Percentiles rank a stretch among this genome's conserved stretches.
Evolutionary conservation across 768 basidiomycete species (phyloP).

Genomic region (Royoungia palumana): DNA sequence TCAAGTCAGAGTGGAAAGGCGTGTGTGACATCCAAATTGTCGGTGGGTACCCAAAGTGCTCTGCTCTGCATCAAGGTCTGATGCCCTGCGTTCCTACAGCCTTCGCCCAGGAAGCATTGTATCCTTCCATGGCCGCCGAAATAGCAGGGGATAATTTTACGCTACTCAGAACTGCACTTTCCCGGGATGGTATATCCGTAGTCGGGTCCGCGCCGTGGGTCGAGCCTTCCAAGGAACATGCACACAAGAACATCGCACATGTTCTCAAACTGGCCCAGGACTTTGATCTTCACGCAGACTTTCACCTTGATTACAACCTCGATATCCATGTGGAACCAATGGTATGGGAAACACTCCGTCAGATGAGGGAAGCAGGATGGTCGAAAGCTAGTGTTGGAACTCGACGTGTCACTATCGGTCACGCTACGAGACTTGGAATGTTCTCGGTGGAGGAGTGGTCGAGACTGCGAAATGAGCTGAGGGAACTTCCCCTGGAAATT

Average conservation of each 20-base stretch:
- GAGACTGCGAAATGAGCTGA: constrained; percentile 34
- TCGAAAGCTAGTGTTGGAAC: constrained; percentile 27
- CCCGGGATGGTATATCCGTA: constrained; percentile 41
- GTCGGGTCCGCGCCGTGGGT: constrained; percentile 67
- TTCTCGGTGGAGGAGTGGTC: constrained; percentile 47
- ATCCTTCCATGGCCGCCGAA: constrained; percentile 32
- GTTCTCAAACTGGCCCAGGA: constrained; percentile 46
- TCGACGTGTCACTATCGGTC: constrained; percentile 50
- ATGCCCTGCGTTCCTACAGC: constrained; percentile 31
- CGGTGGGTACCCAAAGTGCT: constrained; percentile 33
- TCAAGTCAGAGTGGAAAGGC: constrained; percentile 43
- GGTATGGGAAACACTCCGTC: constrained; percentile 50
- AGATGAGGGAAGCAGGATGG: constrained; percentile 33
- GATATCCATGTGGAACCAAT: constrained; percentile 49
- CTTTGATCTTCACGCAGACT: constrained; percentile 47
- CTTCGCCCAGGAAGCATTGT: constrained; percentile 62
- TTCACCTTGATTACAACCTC: constrained; percentile 68
- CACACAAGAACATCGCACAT: constrained; percentile 51
- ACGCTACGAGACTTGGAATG: constrained; percentile 56
- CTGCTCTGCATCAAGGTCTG: neutral
- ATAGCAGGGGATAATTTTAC: constrained; percentile 43
- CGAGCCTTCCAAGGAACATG: constrained; percentile 46
- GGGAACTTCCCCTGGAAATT: constrained; percentile 47
- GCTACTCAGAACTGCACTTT: constrained; percentile 43
- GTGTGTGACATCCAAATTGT: constrained; percentile 57